Evolutionary conservation across 1,284 basidiomycete species (phyloP).

Genomic region (Porogramme epimiltina): DNA sequence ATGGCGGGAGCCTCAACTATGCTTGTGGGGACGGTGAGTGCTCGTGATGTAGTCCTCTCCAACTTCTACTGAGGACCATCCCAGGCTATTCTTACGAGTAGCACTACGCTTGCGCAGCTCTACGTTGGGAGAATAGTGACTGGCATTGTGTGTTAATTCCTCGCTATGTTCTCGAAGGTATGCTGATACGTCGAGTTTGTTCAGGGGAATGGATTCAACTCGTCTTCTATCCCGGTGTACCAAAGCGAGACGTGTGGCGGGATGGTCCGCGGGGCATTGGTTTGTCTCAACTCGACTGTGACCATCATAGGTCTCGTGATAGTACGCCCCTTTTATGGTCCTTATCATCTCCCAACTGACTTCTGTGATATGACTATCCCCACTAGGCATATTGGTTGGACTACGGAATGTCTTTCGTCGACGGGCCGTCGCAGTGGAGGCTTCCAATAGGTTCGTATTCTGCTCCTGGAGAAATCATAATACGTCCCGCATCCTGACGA

Average conservation of each 20-base stretch:
- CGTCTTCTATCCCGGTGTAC: constrained; percentile 26
- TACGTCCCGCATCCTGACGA: not conserved
- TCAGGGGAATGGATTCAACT: constrained; percentile 24
- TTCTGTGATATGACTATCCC: constrained; percentile 10
- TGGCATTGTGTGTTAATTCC: constrained; percentile 38
- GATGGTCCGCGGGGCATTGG: constrained; percentile 21
- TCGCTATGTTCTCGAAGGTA: not conserved
- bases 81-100: constrained; percentile 28
- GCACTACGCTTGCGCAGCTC: constrained; percentile 41
- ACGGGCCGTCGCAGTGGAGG: constrained; percentile 42
- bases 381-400: constrained; percentile 46
- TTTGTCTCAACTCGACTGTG: constrained; percentile 26
- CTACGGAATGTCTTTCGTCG: constrained; percentile 43
- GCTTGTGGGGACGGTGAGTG: constrained; percentile 40
- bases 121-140: constrained; percentile 55
- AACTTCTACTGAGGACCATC: constrained; percentile 34
- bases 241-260: constrained; percentile 25
- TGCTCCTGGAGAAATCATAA: not conserved
- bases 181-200: not conserved
- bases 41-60: constrained; percentile 15
- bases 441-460: constrained; percentile 36
- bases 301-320: constrained; percentile 24
- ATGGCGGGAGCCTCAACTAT: constrained; percentile 42
- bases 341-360: not conserved
- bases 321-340: not conserved